Conservation (phyloP, 257 asterid species). For the Solanum microdontum region DNA sequence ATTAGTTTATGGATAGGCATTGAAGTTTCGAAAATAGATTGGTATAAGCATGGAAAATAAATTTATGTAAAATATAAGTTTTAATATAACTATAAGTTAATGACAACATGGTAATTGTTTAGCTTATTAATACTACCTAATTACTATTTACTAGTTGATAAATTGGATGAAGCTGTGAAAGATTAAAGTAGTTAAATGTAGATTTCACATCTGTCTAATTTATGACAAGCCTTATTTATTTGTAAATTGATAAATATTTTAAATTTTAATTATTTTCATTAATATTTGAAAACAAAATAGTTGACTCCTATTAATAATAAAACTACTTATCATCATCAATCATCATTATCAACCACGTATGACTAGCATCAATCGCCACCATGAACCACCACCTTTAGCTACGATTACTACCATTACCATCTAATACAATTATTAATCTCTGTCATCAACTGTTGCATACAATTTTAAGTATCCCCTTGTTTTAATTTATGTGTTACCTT, state of each 20-base stretch:
- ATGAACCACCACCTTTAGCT: neutral
- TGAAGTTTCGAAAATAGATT: neutral
- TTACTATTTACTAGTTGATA: neutral
- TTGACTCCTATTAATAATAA: accelerated
- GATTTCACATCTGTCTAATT: neutral
- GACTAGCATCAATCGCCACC: accelerated
- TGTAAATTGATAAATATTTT: neutral
- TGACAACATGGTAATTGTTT: neutral
- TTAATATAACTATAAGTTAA: neutral
- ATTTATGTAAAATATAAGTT: neutral
- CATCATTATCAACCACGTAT: neutral
- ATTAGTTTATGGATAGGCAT: neutral
- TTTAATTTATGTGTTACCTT: neutral
- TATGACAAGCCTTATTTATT: neutral
- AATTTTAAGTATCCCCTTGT: neutral
- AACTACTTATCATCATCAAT: neutral
- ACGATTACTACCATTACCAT: neutral
- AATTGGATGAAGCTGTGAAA: neutral
- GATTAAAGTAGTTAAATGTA: neutral
- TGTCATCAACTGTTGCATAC: accelerated
- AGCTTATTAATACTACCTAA: neutral
- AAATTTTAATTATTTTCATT: neutral
- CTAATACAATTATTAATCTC: too few relatives aligned
- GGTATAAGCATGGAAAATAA: neutral
- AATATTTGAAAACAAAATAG: neutral